Evolutionary conservation across 371 early-diverging fungal genomes (phyloP).

Genomic region (Mucor circinelloides): DNA sequence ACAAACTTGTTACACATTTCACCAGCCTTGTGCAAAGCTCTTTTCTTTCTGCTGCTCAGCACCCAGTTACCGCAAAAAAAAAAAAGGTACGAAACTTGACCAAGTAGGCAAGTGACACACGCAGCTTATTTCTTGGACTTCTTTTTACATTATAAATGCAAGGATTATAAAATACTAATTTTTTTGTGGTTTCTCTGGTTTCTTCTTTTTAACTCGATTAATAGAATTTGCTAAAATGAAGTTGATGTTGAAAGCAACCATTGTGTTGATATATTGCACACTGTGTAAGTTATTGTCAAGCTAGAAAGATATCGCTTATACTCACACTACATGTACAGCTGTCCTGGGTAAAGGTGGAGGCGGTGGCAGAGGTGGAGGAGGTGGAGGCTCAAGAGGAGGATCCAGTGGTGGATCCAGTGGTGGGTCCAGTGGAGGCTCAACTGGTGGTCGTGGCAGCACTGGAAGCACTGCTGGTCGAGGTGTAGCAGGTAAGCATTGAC

Average conservation of each 20-base stretch:
- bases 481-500: constrained; percentile 2
- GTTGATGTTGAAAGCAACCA: constrained; percentile 6
- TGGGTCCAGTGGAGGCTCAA: constrained; percentile 27
- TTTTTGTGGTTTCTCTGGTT: neutral
- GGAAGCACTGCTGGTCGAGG: constrained; percentile 13
- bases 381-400: constrained; percentile 25
- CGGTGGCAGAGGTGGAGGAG: constrained; percentile 30
- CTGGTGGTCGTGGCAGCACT: constrained; percentile 15
- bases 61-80: neutral
- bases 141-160: neutral
- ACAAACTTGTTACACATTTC: neutral
- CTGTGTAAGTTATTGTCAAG: constrained; percentile 9
- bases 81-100: neutral
- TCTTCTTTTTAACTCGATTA: neutral
- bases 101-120: constrained; percentile 2
- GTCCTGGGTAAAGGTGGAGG: constrained; percentile 31
- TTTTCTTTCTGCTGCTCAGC: too few relatives aligned
- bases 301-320: neutral
- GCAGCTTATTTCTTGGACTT: constrained; percentile 1
- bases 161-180: neutral
- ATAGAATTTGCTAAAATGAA: neutral
- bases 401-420: constrained; percentile 19
- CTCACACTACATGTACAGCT: constrained; percentile 5
- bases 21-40: neutral
- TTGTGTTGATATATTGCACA: constrained; percentile 15